Base-by-base conservation (phyloP, 805 yeast genomes). In the Kregervanrija delftensis region DNA sequence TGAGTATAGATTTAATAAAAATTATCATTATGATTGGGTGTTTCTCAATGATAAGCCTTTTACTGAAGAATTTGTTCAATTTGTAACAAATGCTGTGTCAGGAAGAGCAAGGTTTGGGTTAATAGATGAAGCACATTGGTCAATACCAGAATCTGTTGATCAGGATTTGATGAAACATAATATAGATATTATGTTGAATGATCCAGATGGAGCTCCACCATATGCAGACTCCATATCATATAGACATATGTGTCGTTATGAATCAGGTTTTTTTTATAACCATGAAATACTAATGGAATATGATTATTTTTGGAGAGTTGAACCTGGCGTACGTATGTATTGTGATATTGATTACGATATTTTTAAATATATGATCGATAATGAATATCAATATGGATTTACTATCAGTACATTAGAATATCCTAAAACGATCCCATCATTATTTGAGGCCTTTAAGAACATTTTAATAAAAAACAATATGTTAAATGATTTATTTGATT, bases 271-370 rank as follows among this genome's bases (percentile, higher is more conserved):
- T 61, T 88, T 88, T 63, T 86, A 75, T 69, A 74, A 76, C 57
- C 91, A 86, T 59, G 78, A 78, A 43, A 61, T 83, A 49, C 60
- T 88, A 69, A 66, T 67, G 46, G 80, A 81, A 3, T 87, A 84
- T 63, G 85, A 83, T 48, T 88, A 81, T 72, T 88, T 87, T 68
- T 88, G 96, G 96, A 76, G 96, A 63, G 91, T 88, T 37, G 96
- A 88, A 64, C 96, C 96, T 10, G 86, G 79, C 53, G 77, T 83
- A 56, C 75, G 75, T 59, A 70, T 87, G 49, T 79, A 72, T 60
- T 88, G 96, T 70, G 95, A 88, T 63, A 68, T 88, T 41, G 74
- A 78, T 53, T 79, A 80, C 62, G 93, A 85, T 63, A 66, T 83
- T 17, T 86, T 86, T 73, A 73, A 77, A 60, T 77, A 72, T 63